Evolutionary conservation across 129 eudicot species (phyloP).

Genomic region (Kitagawia praeruptora): DNA sequence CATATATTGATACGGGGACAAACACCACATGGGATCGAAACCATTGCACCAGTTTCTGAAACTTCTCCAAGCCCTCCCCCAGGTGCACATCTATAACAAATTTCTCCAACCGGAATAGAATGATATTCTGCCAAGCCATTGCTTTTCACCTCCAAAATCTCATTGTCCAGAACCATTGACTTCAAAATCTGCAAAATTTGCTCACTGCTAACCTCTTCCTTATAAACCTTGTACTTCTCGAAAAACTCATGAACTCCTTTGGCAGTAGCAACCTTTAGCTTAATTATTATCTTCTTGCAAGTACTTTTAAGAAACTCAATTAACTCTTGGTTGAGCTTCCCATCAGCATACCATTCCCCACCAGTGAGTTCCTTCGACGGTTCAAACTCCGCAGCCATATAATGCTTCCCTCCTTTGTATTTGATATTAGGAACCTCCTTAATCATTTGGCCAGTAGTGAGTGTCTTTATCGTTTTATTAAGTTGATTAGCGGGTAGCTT

Average conservation of each 20-base stretch:
- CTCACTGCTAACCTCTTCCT: slow-evolving; percentile 28
- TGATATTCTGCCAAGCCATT: slow-evolving; percentile 63
- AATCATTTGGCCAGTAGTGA: slow-evolving; percentile 22
- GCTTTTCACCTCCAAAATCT: slow-evolving; percentile 65
- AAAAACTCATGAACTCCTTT: slow-evolving; percentile 37
- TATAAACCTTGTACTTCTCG: slow-evolving; percentile 8
- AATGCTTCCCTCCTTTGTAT: slow-evolving; percentile 44
- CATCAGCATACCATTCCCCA: slow-evolving; percentile 71
- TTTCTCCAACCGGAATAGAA: slow-evolving; percentile 50
- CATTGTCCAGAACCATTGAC: slow-evolving; percentile 67
- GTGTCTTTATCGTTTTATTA: slow-evolving; percentile 33
- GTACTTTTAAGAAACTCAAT: slow-evolving; percentile 26
- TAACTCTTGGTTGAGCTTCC: slow-evolving; percentile 46
- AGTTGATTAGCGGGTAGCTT: slow-evolving; percentile 18
- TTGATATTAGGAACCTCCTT: slow-evolving; percentile 61
- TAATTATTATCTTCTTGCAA: slow-evolving; percentile 25
- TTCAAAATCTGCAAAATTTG: slow-evolving; percentile 58
- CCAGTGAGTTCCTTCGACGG: slow-evolving; percentile 73
- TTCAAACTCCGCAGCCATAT: slow-evolving; percentile 63
- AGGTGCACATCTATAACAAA: slow-evolving; percentile 50
- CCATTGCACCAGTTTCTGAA: slow-evolving; percentile 42
- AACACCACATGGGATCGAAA: slow-evolving; percentile 72
- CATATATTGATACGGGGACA: slow-evolving; percentile 79
- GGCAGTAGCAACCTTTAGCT: slow-evolving; percentile 42
- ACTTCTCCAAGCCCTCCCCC: slow-evolving; percentile 29